Base-by-base conservation (phyloP, 352 stramenopile species). In the Phytophthora kernoviae region DNA sequence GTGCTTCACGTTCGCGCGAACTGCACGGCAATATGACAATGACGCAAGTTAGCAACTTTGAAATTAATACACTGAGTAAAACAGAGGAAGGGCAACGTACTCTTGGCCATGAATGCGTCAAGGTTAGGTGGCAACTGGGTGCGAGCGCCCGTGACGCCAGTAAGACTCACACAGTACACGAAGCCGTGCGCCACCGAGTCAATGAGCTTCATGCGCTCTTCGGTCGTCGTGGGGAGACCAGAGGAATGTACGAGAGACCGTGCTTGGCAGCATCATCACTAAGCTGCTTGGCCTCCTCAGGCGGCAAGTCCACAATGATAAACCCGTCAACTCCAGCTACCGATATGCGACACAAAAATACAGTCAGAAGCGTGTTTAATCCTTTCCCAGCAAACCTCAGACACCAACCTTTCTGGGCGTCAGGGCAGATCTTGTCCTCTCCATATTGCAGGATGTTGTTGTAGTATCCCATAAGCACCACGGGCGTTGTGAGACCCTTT, bases 391-490 rank as follows among this genome's bases (percentile, higher is more conserved):
- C 24, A 53, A 18, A 15, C 33, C 63, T 74, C 43, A 49, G 32
- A 9, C 14, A 37, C 55, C 15, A 57, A 75, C 80, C 75, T 76
- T 96, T 94, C 48, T 87, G 73, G 27, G 84, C 74, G 44, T 93
- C 84, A 37, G 67, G 61, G 58, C 84, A 93, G 40, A 99, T 87
- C 55, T 93, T 92, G 37, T 97, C 86, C 51, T 98, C 84, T 11
- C 96, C 97, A 69, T 98, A 99, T 70, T 98, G 93, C 54, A 98
- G 69, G 59, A 99, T 97, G 51, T 98, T 98, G 81, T 99, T 99
- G 84, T 98, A 98, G 84, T 99, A 95, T 40, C 97, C 97, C 97
- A 99, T 99, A 43, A 99, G 90, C 58, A 99, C 94, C 27, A 99
- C 91, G 15, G 97, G 97, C 27, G 96, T 86, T 10, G 76, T 95